These are phyloP conservation scores for Penicillium sp. DNA, from an alignment of 2,329 filamentous ascomycete genomes.

Conservation along the genomic window DNA sequence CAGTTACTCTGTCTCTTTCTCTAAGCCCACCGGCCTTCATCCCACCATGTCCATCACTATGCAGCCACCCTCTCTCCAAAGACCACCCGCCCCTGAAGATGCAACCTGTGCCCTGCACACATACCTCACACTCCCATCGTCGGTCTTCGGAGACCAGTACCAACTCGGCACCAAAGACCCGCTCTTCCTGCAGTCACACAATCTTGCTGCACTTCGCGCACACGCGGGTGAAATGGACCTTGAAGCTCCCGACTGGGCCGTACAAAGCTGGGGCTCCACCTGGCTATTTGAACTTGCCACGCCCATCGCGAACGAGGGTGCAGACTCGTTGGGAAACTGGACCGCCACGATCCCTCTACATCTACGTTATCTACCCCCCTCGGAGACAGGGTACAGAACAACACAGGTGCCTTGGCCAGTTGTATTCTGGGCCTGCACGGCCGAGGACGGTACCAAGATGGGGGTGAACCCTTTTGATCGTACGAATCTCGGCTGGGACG, in stretches of 20 bases:
- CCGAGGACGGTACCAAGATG: conserved; percentile 57
- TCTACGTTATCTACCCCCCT: conserved; percentile 70
- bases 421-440: conserved; percentile 84
- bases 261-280: conserved; percentile 70
- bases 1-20: conserved; percentile 59
- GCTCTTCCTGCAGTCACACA: conserved; percentile 74
- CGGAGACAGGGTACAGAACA: conserved; percentile 48
- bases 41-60: conserved; percentile 69
- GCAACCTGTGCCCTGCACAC: conserved; percentile 67
- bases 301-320: conserved; percentile 31
- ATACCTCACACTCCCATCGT: conserved; percentile 74
- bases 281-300: conserved; percentile 67
- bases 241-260: conserved; percentile 79
- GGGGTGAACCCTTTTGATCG: conserved; percentile 77
- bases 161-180: conserved; percentile 56
- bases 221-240: conserved; percentile 75
- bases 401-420: conserved; percentile 70
- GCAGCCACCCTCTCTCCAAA: conserved; percentile 45
- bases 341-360: conserved; percentile 65
- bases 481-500: conserved; percentile 77
- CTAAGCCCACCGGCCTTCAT: conserved; percentile 72
- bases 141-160: conserved; percentile 81
- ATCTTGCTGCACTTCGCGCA: conserved; percentile 62
- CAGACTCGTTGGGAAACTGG: conserved; percentile 19
- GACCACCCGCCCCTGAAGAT: conserved; percentile 42